Conservation (phyloP, 345 rosid genomes). For the Hypericum perforatum region DNA sequence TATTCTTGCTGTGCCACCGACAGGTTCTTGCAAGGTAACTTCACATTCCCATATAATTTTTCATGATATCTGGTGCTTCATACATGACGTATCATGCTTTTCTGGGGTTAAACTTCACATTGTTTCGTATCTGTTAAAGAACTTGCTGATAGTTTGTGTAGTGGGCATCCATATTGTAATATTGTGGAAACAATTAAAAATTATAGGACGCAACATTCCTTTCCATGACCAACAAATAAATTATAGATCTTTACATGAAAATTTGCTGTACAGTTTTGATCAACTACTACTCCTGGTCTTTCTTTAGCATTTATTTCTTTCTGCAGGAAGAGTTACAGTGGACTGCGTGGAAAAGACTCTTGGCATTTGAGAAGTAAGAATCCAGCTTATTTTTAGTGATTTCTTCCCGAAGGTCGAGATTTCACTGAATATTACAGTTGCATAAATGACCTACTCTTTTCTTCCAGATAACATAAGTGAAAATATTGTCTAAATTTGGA, state of each 20-base stretch:
- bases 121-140: too few relatives aligned
- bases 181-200: too few relatives aligned
- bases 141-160: too few relatives aligned
- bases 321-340: constrained; percentile 84
- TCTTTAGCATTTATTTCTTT: constrained; percentile 8
- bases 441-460: too few relatives aligned
- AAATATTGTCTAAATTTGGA: too few relatives aligned
- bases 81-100: not conserved
- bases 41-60: not conserved
- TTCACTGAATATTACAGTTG: not conserved
- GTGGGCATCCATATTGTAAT: too few relatives aligned
- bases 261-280: not conserved
- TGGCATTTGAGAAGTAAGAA: constrained; percentile 81
- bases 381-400: not conserved
- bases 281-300: not conserved
- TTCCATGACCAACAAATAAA: not conserved
- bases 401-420: not conserved
- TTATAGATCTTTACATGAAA: not conserved
- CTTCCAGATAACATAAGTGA: too few relatives aligned
- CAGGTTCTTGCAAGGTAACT: constrained; percentile 61
- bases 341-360: constrained; percentile 86
- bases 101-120: too few relatives aligned
- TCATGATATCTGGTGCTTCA: not conserved
- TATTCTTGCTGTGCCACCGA: constrained; percentile 86
- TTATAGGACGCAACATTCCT: too few relatives aligned